These are phyloP conservation scores for Panus rudis DNA, from an alignment of 768 basidiomycete species.

Conservation along the genomic window DNA sequence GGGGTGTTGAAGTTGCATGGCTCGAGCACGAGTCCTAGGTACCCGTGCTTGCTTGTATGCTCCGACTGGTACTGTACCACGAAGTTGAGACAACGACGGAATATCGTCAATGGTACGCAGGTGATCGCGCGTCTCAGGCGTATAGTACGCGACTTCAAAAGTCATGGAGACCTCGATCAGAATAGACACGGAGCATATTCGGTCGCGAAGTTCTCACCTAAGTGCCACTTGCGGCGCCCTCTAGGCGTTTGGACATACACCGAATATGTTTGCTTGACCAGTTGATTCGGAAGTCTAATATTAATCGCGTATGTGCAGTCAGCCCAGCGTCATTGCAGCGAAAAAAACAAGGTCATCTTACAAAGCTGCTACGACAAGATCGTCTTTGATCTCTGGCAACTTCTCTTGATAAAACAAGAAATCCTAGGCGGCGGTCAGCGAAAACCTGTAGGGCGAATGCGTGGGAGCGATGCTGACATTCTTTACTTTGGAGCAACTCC, in stretches of 20 bases:
- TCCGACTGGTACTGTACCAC: constrained; percentile 23
- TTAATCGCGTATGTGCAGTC: constrained; percentile 20
- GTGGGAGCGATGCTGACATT: constrained; percentile 41
- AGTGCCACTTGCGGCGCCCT: constrained; percentile 76
- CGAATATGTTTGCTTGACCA: constrained; percentile 78
- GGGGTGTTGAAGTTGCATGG: neutral
- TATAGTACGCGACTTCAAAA: constrained; percentile 31
- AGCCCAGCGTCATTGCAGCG: neutral
- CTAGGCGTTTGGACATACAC: constrained; percentile 60
- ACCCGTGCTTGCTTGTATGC: constrained; percentile 25
- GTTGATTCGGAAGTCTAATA: constrained; percentile 29
- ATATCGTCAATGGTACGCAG: constrained; percentile 26
- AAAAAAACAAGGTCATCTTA: constrained; percentile 12
- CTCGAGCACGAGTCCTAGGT: neutral
- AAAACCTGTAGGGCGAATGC: neutral
- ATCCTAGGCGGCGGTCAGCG: constrained; percentile 37
- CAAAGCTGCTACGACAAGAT: constrained; percentile 16
- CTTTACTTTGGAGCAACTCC: constrained; percentile 75
- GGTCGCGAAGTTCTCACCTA: constrained; percentile 42
- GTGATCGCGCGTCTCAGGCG: constrained; percentile 25
- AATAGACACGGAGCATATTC: constrained; percentile 6
- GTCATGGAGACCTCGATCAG: constrained; percentile 1
- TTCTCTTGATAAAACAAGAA: constrained; percentile 74
- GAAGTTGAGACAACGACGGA: constrained; percentile 23
- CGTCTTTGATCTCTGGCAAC: constrained; percentile 29